These are phyloP conservation scores for Fusarium anthophilum DNA, from an alignment of 2,329 filamentous ascomycete species.

Conservation along the genomic window DNA sequence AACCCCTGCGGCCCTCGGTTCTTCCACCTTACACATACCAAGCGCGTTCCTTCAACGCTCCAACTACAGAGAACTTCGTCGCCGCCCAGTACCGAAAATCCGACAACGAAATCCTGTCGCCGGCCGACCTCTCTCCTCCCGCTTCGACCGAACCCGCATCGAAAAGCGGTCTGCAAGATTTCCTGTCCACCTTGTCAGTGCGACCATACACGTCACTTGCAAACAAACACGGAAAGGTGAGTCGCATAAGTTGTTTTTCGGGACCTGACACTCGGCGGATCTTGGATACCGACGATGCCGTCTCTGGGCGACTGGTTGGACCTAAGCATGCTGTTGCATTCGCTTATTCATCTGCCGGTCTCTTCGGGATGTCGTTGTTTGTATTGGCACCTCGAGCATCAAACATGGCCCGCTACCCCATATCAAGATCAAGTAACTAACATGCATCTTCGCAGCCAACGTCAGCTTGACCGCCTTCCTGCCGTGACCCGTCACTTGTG, in stretches of 20 bases:
- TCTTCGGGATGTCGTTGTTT: neutral
- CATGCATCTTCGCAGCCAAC: slow-evolving; percentile 31
- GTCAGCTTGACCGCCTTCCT: slow-evolving; percentile 38
- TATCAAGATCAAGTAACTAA: slow-evolving; percentile 23
- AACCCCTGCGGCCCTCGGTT: slow-evolving; percentile 13
- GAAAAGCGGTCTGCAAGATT: slow-evolving; percentile 29
- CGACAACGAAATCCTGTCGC: slow-evolving; percentile 38
- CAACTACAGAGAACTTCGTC: slow-evolving; percentile 14
- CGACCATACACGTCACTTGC: slow-evolving; percentile 36
- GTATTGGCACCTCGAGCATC: slow-evolving; percentile 1
- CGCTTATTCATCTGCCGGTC: slow-evolving; percentile 13
- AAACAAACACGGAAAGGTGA: slow-evolving; percentile 35
- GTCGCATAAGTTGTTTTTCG: slow-evolving; percentile 26
- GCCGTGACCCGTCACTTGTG: slow-evolving; percentile 37
- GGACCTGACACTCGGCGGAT: slow-evolving; percentile 14
- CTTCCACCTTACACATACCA: slow-evolving; percentile 12
- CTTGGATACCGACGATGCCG: slow-evolving; percentile 11
- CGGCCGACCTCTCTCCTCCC: slow-evolving; percentile 36
- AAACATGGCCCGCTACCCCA: neutral
- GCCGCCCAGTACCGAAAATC: neutral
- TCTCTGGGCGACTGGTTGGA: slow-evolving; percentile 6
- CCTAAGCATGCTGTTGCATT: slow-evolving; percentile 8
- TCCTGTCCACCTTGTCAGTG: slow-evolving; percentile 20
- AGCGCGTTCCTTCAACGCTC: slow-evolving; percentile 5
- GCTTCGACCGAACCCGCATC: slow-evolving; percentile 10